A percentile compares a stretch with the other conserved stretches of the same genome.
Evolutionary conservation across 1,284 basidiomycete species (phyloP).

Genomic region (Fomitopsis pinicola): DNA sequence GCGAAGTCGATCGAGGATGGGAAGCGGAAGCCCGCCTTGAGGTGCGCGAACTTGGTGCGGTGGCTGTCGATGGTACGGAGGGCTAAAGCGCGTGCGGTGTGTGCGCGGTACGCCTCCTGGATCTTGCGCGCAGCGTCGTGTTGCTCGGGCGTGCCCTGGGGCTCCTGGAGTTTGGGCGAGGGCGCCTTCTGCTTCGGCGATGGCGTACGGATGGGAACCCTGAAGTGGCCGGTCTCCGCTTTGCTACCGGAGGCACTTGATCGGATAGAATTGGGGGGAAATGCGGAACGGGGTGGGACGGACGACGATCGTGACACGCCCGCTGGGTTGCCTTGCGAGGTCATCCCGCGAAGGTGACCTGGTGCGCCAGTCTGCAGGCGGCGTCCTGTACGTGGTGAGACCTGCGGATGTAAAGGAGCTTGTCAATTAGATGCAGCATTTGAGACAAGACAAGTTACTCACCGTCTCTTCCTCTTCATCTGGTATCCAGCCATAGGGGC

Average conservation of each 20-base stretch:
- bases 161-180: not conserved
- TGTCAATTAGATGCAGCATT: too few relatives aligned
- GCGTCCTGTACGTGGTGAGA: not conserved
- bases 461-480: not conserved
- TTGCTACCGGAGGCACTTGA: not conserved
- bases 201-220: constrained; percentile 1
- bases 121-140: constrained; percentile 6
- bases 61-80: constrained; percentile 3
- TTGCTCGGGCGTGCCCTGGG: constrained; percentile 3
- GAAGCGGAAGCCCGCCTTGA: constrained; percentile 2
- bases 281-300: not conserved
- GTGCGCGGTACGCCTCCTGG: constrained; percentile 4
- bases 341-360: not conserved
- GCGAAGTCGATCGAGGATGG: constrained; percentile 5
- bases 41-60: constrained; percentile 1
- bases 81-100: not conserved
- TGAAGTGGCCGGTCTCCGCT: not conserved
- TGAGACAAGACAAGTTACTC: not conserved
- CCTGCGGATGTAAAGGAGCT: not conserved
- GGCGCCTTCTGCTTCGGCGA: not conserved
- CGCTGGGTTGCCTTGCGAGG: not conserved
- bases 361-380: not conserved
- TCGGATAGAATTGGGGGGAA: not conserved
- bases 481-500: not conserved
- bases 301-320: not conserved